Conservation (phyloP, 2,329 filamentous ascomycete genomes). For the Chalaropsis ovoidea region DNA sequence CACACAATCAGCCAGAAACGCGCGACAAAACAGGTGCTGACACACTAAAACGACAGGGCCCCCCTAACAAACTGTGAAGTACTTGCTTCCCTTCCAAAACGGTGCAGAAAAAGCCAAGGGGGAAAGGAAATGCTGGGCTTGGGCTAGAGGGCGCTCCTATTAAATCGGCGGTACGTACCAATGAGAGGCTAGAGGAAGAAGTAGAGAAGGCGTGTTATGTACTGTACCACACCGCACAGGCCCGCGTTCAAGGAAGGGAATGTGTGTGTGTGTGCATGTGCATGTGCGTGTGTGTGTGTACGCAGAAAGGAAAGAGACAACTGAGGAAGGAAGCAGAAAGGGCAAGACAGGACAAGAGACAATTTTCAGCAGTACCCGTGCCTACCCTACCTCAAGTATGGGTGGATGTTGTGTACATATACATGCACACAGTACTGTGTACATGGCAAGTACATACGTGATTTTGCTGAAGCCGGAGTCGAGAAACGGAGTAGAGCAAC, state of each 20-base stretch:
- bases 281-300: not conserved
- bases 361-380: not conserved
- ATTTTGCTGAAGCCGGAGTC: not conserved
- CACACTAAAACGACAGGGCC: constrained; percentile 16
- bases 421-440: not conserved
- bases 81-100: not conserved
- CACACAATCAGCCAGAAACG: constrained; percentile 24
- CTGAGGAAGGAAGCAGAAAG: constrained; percentile 11
- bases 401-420: not conserved
- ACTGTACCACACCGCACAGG: not conserved
- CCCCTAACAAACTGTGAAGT: constrained; percentile 15
- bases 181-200: constrained; percentile 7
- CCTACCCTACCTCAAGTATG: not conserved
- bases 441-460: not conserved
- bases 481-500: not conserved
- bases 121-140: not conserved
- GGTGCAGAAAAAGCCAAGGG: constrained; percentile 1
- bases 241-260: not conserved
- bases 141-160: not conserved
- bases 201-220: not conserved
- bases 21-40: constrained; percentile 22
- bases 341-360: not conserved
- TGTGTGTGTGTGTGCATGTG: not conserved
- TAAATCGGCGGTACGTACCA: not conserved
- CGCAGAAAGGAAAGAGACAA: not conserved